Percentiles rank a stretch among this genome's conserved stretches.
Evolutionary conservation across 768 basidiomycete species (phyloP).

Genomic region (Kwoniella sp.): DNA sequence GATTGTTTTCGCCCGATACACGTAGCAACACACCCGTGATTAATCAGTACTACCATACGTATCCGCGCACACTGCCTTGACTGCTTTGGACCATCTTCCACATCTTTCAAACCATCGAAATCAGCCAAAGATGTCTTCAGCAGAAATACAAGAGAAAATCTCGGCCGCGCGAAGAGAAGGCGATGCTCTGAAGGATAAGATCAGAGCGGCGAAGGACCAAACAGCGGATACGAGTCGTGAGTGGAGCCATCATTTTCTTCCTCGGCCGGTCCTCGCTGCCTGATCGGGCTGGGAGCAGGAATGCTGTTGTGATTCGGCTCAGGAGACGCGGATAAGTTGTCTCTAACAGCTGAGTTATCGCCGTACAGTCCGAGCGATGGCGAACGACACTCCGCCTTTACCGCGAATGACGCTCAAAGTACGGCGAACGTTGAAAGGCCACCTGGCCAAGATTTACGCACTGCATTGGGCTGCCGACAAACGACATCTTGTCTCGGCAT

Average conservation of each 20-base stretch:
- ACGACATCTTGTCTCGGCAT: slow-evolving; percentile 97
- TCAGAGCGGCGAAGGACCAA: slow-evolving; percentile 91
- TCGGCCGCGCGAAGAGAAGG: slow-evolving; percentile 95
- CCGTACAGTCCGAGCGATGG: slow-evolving; percentile 89
- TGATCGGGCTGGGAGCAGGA: not conserved
- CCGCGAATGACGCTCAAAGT: slow-evolving; percentile 97
- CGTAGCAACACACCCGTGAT: no score
- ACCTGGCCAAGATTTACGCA: slow-evolving; percentile 98
- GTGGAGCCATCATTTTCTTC: slow-evolving; percentile 54
- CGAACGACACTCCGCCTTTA: slow-evolving; percentile 90
- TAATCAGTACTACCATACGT: no score
- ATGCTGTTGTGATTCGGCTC: no score
- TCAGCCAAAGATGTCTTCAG: slow-evolving; percentile 43
- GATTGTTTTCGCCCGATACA: no score
- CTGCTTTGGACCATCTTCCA: no score
- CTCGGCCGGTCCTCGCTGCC: not conserved
- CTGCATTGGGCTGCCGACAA: slow-evolving; percentile 99
- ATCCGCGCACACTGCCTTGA: no score
- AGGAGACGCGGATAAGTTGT: not conserved
- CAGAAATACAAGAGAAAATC: slow-evolving; percentile 63
- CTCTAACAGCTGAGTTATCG: not conserved
- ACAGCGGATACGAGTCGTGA: slow-evolving; percentile 96
- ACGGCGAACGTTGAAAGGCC: slow-evolving; percentile 89
- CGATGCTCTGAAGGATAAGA: slow-evolving; percentile 97
- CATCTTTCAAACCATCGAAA: not conserved